A percentile compares a stretch with the other conserved stretches of the same genome.
Evolutionary conservation across 352 stramenopile genomes (phyloP).

Genomic region (Phytophthora tentaculata): DNA sequence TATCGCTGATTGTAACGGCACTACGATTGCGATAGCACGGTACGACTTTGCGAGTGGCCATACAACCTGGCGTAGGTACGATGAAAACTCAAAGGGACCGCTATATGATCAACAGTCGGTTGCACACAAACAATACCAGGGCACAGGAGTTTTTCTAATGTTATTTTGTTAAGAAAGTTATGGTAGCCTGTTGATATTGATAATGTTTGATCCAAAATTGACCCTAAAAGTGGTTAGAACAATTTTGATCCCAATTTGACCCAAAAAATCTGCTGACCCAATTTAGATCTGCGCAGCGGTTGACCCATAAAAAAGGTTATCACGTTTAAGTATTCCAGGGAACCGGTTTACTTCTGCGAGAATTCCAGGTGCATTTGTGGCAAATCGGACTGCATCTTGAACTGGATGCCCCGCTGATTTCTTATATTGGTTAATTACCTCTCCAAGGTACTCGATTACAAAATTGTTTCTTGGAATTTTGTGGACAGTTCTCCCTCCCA

Average conservation of each 20-base stretch:
- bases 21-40: not conserved
- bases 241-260: slow-evolving; percentile 1
- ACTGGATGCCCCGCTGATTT: too few relatives aligned
- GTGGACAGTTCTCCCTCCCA: too few relatives aligned
- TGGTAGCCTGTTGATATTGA: not conserved
- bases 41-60: slow-evolving; percentile 1
- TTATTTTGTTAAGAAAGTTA: too few relatives aligned
- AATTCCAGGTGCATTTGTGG: too few relatives aligned
- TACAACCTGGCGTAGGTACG: not conserved
- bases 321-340: too few relatives aligned
- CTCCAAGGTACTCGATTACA: too few relatives aligned
- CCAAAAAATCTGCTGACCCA: slow-evolving; percentile 2
- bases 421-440: too few relatives aligned
- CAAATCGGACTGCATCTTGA: too few relatives aligned
- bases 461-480: too few relatives aligned
- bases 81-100: not conserved
- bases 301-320: slow-evolving; percentile 2
- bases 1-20: not conserved
- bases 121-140: not conserved
- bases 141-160: not conserved
- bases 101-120: not conserved
- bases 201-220: not conserved
- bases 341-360: too few relatives aligned
- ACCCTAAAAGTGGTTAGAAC: not conserved
- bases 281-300: slow-evolving; percentile 4